phyloP scores from a whole-genome alignment of 768 basidiomycete species.

The Lactarius evosmus region DNA sequence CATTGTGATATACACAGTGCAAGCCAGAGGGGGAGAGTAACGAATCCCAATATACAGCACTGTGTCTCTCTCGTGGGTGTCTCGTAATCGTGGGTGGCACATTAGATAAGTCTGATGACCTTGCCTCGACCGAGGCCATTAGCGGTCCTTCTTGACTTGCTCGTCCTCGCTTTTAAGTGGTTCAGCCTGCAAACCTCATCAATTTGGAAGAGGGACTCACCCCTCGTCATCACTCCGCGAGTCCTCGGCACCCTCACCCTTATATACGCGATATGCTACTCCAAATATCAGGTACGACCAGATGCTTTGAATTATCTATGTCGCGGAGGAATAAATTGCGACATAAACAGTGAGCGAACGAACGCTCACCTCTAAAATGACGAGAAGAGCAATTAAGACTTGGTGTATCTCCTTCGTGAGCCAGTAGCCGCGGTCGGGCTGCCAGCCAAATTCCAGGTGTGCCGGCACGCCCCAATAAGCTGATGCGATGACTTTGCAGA shows the following conservation, averaged over 20 bases:
- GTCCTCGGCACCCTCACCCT: conserved; percentile 76
- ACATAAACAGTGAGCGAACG: background rate
- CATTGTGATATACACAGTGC: conserved; percentile 2
- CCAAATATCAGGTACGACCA: conserved; percentile 89
- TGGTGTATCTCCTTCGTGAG: conserved; percentile 44
- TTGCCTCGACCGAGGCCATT: conserved; percentile 15
- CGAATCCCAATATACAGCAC: conserved; percentile 12
- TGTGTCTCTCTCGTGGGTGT: conserved; percentile 6
- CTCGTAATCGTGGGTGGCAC: conserved; percentile 11
- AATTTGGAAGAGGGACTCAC: conserved; percentile 38
- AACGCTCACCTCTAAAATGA: conserved; percentile 56
- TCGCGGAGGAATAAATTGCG: conserved; percentile 13
- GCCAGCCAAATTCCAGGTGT: conserved; percentile 55
- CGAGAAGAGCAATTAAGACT: conserved; percentile 53
- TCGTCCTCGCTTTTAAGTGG: conserved; percentile 25
- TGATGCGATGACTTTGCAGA: conserved; percentile 66
- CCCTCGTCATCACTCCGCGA: conserved; percentile 81
- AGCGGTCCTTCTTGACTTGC: conserved; percentile 37
- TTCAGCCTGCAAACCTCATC: conserved; percentile 5
- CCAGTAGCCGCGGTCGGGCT: conserved; percentile 54
- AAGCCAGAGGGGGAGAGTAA: background rate
- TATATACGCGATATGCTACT: conserved; percentile 78
- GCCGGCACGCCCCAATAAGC: conserved; percentile 48
- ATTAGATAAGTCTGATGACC: conserved; percentile 10
- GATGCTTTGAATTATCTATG: conserved; percentile 64